Conservation (phyloP, 257 asterid genomes). For the Dorcoceras hygrometricum region DNA sequence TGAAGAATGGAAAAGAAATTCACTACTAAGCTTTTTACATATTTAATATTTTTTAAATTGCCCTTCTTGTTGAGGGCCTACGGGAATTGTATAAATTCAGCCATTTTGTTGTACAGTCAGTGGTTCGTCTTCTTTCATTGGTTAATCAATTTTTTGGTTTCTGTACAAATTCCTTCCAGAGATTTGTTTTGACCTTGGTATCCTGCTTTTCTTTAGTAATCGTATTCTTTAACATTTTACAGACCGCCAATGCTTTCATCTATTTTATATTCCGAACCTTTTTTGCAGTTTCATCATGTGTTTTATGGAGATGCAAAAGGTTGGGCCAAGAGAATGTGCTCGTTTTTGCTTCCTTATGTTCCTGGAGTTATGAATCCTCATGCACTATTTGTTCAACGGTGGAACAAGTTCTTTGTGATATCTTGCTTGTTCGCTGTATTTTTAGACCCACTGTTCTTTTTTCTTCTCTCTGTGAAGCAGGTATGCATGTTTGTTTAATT, state of each 20-base stretch:
- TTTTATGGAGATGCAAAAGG: slow-evolving; percentile 69
- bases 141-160: not conserved
- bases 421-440: slow-evolving; percentile 66
- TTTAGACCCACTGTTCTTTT: slow-evolving; percentile 79
- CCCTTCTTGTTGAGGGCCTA: not conserved
- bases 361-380: slow-evolving; percentile 92
- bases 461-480: slow-evolving; percentile 56
- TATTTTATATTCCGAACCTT: slow-evolving; percentile 17
- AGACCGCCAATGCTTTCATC: slow-evolving; percentile 15
- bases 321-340: slow-evolving; percentile 51
- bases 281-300: slow-evolving; percentile 58
- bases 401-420: slow-evolving; percentile 73
- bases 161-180: no score
- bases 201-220: slow-evolving; percentile 5
- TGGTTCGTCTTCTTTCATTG: not conserved
- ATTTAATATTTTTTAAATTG: not conserved
- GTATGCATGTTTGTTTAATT: slow-evolving; percentile 28
- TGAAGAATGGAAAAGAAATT: not conserved
- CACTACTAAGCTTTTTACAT: not conserved
- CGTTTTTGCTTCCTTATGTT: slow-evolving; percentile 41
- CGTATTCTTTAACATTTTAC: not conserved
- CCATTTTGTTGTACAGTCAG: no score
- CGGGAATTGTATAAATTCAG: not conserved
- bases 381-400: slow-evolving; percentile 55
- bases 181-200: not conserved